Percentiles rank a stretch among this genome's conserved stretches.
phyloP scores from a whole-genome alignment of 306 rosid genomes.

The Delonix regia region DNA sequence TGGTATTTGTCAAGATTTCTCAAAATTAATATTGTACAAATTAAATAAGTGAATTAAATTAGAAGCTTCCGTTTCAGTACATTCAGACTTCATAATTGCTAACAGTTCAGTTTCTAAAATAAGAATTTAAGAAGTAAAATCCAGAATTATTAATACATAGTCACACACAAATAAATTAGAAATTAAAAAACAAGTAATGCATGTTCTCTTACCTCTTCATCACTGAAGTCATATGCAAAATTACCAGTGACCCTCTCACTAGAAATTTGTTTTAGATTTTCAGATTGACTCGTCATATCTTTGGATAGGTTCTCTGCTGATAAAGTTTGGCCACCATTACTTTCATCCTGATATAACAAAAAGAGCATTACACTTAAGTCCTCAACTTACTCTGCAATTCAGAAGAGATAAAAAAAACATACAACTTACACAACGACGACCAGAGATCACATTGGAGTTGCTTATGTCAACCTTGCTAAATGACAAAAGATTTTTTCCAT shows the following conservation, averaged over 20 bases:
- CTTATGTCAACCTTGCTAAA: slow-evolving; percentile 40
- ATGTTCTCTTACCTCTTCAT: slow-evolving; percentile 66
- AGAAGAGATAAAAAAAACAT: slow-evolving; percentile 76
- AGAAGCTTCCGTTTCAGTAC: not conserved
- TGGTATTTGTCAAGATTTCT: not conserved
- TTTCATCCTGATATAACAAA: slow-evolving; percentile 60
- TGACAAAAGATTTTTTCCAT: slow-evolving; percentile 36
- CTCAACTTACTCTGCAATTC: slow-evolving; percentile 48
- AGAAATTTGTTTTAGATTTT: slow-evolving; percentile 42
- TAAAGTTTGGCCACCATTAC: slow-evolving; percentile 48
- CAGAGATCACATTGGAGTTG: slow-evolving; percentile 45
- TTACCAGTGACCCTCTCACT: slow-evolving; percentile 45
- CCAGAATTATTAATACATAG: not conserved
- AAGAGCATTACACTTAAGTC: slow-evolving; percentile 52
- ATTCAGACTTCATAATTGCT: not conserved
- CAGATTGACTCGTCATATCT: slow-evolving; percentile 45
- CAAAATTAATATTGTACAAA: slow-evolving; percentile 8
- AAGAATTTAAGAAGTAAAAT: not conserved
- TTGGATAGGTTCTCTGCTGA: slow-evolving; percentile 46
- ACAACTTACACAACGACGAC: slow-evolving; percentile 99
- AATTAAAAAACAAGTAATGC: not conserved
- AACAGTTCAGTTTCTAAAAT: not conserved
- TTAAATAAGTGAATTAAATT: not conserved
- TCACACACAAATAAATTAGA: not conserved
- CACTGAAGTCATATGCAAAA: slow-evolving; percentile 65